A percentile compares a stretch with the other conserved stretches of the same genome.
phyloP scores from a whole-genome alignment of 164 flowering plant genomes.

The Stephania yunnanensis region DNA sequence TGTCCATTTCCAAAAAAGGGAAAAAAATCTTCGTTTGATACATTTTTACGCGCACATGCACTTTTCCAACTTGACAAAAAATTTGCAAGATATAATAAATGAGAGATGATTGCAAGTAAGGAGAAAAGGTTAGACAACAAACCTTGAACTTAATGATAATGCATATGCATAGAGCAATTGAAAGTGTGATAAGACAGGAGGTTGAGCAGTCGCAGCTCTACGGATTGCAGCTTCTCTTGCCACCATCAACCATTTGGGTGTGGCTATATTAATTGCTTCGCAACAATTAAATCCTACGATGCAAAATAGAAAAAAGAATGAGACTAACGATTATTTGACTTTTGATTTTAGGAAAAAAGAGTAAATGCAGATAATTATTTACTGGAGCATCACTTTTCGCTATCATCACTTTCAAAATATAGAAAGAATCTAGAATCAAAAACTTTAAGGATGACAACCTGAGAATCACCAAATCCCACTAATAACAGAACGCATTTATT shows the following conservation, averaged over 20 bases:
- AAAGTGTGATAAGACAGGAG: conserved; percentile 94
- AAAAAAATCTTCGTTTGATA: background rate
- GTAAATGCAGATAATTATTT: background rate
- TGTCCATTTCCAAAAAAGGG: background rate
- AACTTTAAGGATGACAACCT: background rate
- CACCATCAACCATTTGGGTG: conserved; percentile 89
- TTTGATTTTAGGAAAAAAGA: background rate
- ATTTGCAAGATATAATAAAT: background rate
- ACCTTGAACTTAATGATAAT: conserved; percentile 69
- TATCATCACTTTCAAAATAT: background rate
- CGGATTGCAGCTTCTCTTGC: conserved; percentile 96
- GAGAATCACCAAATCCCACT: background rate
- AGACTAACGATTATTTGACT: background rate
- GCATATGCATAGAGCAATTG: conserved; percentile 91
- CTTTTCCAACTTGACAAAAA: background rate
- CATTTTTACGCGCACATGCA: background rate
- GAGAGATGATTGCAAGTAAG: background rate
- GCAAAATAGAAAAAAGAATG: conserved; percentile 9
- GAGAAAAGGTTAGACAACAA: conserved; percentile 5
- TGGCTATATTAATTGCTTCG: conserved; percentile 96
- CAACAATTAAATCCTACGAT: conserved; percentile 81
- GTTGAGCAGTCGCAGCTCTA: conserved; percentile 82
- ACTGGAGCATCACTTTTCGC: background rate
- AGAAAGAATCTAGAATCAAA: background rate
- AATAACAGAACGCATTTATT: background rate